Percentiles rank a stretch among this genome's conserved stretches.
Conservation (phyloP, 140 eudicot species). For the Senecio squalidus region DNA sequence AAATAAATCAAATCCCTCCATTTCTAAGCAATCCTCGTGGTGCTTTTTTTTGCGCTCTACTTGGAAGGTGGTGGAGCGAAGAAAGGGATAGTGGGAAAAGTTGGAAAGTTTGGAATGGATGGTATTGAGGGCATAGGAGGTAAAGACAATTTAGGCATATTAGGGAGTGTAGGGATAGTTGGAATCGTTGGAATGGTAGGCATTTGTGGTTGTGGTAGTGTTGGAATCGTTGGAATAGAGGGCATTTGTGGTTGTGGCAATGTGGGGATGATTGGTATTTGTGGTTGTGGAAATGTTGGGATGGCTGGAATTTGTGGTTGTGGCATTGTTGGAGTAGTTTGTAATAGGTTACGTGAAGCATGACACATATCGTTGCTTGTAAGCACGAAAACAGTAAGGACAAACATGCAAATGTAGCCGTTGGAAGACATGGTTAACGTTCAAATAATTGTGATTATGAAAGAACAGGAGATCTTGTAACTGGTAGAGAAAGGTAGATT, state of each 20-base stretch:
- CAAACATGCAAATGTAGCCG: slow-evolving; percentile 10
- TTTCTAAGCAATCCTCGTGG: not conserved
- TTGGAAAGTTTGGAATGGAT: not conserved
- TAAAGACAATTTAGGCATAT: slow-evolving; percentile 5
- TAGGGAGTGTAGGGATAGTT: not conserved
- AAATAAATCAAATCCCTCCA: not conserved
- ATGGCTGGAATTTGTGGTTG: slow-evolving; percentile 9
- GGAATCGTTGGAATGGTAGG: slow-evolving; percentile 5
- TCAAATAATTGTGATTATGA: not conserved
- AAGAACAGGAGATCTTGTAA: not conserved
- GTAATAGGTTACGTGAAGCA: slow-evolving; percentile 12
- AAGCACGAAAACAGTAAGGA: not conserved
- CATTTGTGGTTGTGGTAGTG: slow-evolving; percentile 4
- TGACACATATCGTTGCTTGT: slow-evolving; percentile 11
- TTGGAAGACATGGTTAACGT: slow-evolving; percentile 7
- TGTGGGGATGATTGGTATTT: not conserved
- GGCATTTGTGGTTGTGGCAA: slow-evolving; percentile 3
- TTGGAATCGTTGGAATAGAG: slow-evolving; percentile 4
- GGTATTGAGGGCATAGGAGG: slow-evolving; percentile 8
- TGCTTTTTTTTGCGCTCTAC: not conserved
- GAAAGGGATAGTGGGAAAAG: slow-evolving; percentile 4
- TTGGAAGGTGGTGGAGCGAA: slow-evolving; percentile 17
- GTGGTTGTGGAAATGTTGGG: slow-evolving; percentile 5
- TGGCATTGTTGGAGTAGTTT: slow-evolving; percentile 13
- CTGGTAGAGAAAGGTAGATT: not conserved